Percentiles rank a stretch among this genome's conserved stretches.
Conservation (phyloP, 495 filamentous ascomycete species). For the Penicillium pulvis region DNA sequence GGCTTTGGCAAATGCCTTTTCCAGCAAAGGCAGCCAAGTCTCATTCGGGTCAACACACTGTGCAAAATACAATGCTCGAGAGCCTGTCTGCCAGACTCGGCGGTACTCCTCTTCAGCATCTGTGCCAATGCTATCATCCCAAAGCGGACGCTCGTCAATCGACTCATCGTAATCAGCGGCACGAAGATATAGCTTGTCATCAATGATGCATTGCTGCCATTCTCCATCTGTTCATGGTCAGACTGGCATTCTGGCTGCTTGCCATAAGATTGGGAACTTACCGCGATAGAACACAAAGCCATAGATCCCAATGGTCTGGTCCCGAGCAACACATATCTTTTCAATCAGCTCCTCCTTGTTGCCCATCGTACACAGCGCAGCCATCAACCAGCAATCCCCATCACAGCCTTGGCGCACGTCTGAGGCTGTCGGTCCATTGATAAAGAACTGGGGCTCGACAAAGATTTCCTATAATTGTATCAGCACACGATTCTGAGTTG, state of each 20-base stretch:
- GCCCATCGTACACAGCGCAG: slow-evolving; percentile 79
- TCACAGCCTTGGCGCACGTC: slow-evolving; percentile 78
- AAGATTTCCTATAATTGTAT: slow-evolving; percentile 70
- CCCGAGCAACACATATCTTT: slow-evolving; percentile 76
- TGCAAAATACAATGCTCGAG: slow-evolving; percentile 80
- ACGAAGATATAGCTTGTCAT: slow-evolving; percentile 80
- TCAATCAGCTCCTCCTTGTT: slow-evolving; percentile 81
- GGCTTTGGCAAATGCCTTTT: slow-evolving; percentile 96
- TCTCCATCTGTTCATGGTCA: slow-evolving; percentile 65
- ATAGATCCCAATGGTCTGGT: slow-evolving; percentile 85
- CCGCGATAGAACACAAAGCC: slow-evolving; percentile 90
- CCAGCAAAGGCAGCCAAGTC: slow-evolving; percentile 91
- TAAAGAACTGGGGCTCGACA: slow-evolving; percentile 80
- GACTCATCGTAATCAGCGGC: slow-evolving; percentile 82
- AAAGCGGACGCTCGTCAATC: slow-evolving; percentile 64
- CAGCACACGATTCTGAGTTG: background rate
- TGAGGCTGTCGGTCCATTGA: slow-evolving; percentile 79
- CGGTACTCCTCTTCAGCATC: slow-evolving; percentile 80
- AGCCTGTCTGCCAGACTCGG: slow-evolving; percentile 72
- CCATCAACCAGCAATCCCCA: slow-evolving; percentile 93
- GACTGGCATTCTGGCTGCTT: background rate
- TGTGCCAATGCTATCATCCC: slow-evolving; percentile 69
- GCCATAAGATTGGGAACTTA: slow-evolving; percentile 28
- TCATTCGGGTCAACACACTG: slow-evolving; percentile 85
- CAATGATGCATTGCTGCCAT: slow-evolving; percentile 89